phyloP scores from a whole-genome alignment of 345 rosid species.

The Hibiscus syriacus region DNA sequence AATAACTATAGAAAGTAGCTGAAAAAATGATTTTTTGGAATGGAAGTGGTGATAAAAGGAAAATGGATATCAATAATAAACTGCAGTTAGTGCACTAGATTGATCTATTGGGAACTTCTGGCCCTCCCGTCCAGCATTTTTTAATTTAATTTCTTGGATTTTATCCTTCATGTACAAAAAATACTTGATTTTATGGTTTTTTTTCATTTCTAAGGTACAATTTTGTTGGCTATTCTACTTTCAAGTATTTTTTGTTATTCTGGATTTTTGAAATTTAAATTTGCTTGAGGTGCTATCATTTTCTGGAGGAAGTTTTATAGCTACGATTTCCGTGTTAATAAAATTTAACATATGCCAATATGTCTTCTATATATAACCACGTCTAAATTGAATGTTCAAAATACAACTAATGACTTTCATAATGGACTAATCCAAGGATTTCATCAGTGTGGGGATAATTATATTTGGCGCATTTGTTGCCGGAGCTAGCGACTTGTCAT shows the following conservation, averaged over 20 bases:
- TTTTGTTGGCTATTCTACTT: not conserved
- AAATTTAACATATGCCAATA: not conserved
- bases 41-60: not conserved
- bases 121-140: not conserved
- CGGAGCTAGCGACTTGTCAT: conserved; percentile 69
- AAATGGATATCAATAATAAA: not conserved
- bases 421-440: conserved; percentile 30
- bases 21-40: not conserved
- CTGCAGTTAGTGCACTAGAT: not conserved
- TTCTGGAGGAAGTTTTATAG: not conserved
- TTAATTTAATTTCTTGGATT: not conserved
- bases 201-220: not conserved
- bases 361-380: not conserved
- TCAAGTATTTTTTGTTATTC: not conserved
- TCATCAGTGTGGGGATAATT: conserved; percentile 60
- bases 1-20: not conserved
- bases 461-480: conserved; percentile 58
- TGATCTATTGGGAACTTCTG: not conserved
- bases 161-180: not conserved
- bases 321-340: not conserved
- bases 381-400: not conserved
- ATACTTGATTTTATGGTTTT: not conserved
- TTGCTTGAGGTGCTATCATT: not conserved
- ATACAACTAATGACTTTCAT: conserved; percentile 12
- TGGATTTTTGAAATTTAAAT: not conserved